phyloP scores from a whole-genome alignment of 2,329 filamentous ascomycete species.

The Trichoderma oligosporum region DNA sequence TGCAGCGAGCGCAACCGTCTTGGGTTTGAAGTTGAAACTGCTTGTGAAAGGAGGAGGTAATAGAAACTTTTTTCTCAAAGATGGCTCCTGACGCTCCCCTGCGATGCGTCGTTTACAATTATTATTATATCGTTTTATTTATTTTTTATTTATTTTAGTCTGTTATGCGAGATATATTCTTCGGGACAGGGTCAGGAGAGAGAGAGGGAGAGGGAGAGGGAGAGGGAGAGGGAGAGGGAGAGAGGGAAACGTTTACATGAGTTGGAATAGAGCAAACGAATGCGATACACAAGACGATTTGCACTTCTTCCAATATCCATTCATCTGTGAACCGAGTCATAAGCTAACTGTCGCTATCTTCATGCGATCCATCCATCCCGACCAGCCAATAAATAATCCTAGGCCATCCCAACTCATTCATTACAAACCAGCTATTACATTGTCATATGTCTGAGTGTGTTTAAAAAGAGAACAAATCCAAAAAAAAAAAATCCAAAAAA shows the following conservation, averaged over 20 bases:
- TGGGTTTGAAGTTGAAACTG: neutral
- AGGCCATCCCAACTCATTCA: too few species aligned
- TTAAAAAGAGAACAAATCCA: too few species aligned
- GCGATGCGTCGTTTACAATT: neutral
- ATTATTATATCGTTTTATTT: neutral
- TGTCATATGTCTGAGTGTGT: too few species aligned
- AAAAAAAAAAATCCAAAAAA: too few species aligned
- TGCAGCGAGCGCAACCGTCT: too few species aligned
- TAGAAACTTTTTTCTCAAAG: neutral
- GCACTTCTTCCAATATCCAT: neutral
- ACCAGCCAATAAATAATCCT: neutral
- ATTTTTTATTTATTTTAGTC: constrained; percentile 6
- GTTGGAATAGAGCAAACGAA: constrained; percentile 19
- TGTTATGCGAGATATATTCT: neutral
- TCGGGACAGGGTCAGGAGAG: too few species aligned
- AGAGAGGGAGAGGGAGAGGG: neutral
- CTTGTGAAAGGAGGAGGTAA: neutral
- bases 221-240: neutral
- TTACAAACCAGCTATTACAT: too few species aligned
- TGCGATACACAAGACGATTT: constrained; percentile 1
- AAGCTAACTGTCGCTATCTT: neutral
- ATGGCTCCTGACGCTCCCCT: constrained; percentile 1
- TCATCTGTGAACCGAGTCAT: neutral
- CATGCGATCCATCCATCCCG: too few species aligned
- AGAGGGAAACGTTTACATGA: neutral